Conservation (phyloP, 1,284 basidiomycete species). For the Pyrrhoderma noxium region DNA sequence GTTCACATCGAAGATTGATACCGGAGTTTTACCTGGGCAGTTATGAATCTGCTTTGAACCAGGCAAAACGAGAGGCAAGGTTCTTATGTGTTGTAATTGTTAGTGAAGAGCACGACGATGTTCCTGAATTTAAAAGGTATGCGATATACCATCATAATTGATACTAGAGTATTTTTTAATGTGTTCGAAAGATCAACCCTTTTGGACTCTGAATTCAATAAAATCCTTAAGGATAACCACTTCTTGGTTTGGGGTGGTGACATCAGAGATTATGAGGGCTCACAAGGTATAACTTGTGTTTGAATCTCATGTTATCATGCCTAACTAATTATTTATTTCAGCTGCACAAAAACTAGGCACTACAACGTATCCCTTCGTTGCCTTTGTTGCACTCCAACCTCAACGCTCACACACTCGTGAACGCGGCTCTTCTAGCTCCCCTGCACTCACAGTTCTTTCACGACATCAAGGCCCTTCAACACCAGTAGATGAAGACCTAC, state of each 20-base stretch:
- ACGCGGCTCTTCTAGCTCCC: constrained; percentile 35
- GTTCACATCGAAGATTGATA: constrained; percentile 37
- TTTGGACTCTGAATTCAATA: constrained; percentile 63
- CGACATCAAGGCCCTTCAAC: constrained; percentile 69
- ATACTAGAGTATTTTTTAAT: background rate
- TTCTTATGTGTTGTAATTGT: constrained; percentile 82
- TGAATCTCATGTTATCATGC: constrained; percentile 21
- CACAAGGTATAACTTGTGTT: too few species aligned
- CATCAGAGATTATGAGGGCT: constrained; percentile 73
- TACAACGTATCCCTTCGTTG: constrained; percentile 88
- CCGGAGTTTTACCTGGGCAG: constrained; percentile 77
- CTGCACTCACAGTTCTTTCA: constrained; percentile 70
- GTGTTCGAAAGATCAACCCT: constrained; percentile 54
- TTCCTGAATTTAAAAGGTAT: constrained; percentile 77
- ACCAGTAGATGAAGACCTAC: constrained; percentile 24
- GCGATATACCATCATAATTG: constrained; percentile 19
- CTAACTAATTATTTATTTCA: constrained; percentile 26
- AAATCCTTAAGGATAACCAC: constrained; percentile 58
- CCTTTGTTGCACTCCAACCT: constrained; percentile 84
- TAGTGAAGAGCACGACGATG: constrained; percentile 87
- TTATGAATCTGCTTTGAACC: constrained; percentile 76
- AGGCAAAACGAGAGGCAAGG: constrained; percentile 63
- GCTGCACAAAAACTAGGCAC: constrained; percentile 81
- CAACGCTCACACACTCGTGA: constrained; percentile 30
- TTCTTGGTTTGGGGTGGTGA: constrained; percentile 84